phyloP scores from a whole-genome alignment of 768 basidiomycete species.

The Boletus eberwhitei region DNA sequence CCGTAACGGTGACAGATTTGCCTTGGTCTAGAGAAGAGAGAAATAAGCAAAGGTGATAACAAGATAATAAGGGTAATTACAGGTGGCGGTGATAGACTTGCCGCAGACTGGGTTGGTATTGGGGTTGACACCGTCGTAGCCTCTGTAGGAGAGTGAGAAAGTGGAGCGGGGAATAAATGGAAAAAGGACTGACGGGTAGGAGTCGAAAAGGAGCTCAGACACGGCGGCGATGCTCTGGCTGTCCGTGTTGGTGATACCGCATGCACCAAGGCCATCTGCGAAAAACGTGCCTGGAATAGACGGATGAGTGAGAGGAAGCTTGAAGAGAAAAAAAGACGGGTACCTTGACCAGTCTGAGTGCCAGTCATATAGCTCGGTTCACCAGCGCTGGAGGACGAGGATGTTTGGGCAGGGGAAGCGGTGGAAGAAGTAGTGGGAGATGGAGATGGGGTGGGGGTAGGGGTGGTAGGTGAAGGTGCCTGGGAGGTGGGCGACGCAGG shows the following conservation, averaged over 20 bases:
- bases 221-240: conserved; percentile 37
- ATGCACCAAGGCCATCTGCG: conserved; percentile 38
- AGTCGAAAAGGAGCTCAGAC: conserved; percentile 32
- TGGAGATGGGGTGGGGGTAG: not conserved
- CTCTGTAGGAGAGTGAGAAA: conserved; percentile 35
- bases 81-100: conserved; percentile 40
- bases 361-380: conserved; percentile 44
- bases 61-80: conserved; percentile 36
- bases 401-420: conserved; percentile 15
- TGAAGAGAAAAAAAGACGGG: not conserved
- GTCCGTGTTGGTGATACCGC: conserved; percentile 34
- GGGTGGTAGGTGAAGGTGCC: not conserved
- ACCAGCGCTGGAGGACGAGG: conserved; percentile 9
- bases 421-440: conserved; percentile 5
- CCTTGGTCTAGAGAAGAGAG: conserved; percentile 43
- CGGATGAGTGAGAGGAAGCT: not conserved
- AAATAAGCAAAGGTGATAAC: conserved; percentile 4
- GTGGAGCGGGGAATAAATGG: not conserved
- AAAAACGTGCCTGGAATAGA: conserved; percentile 33
- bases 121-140: conserved; percentile 56
- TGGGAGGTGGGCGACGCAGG: not conserved
- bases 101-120: conserved; percentile 75
- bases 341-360: conserved; percentile 49
- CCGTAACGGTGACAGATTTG: conserved; percentile 42
- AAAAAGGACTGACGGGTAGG: conserved; percentile 30